A percentile compares a stretch with the other conserved stretches of the same genome.
phyloP scores from a whole-genome alignment of 2,329 filamentous ascomycete genomes.

The Zarea fungicola region DNA sequence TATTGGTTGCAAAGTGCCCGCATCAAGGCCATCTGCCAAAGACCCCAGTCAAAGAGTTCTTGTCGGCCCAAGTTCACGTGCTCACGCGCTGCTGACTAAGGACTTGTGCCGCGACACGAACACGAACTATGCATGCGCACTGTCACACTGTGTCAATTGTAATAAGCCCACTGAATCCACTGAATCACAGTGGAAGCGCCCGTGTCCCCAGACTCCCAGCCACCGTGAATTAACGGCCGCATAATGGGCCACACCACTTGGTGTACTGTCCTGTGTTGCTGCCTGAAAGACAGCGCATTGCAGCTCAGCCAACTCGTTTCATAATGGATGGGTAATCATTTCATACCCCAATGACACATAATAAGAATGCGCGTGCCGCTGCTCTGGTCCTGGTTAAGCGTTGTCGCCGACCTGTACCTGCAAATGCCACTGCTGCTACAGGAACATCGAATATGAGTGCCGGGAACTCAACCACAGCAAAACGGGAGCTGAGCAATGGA shows the following conservation, averaged over 20 bases:
- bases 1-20: neutral
- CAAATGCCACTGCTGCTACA: neutral
- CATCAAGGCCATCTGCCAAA: neutral
- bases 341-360: neutral
- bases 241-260: conserved; percentile 6
- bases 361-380: conserved; percentile 6
- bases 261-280: conserved; percentile 4
- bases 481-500: neutral
- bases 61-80: conserved; percentile 24
- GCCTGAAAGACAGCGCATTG: conserved; percentile 6
- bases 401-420: neutral
- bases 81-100: conserved; percentile 33
- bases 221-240: conserved; percentile 6
- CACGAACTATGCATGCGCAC: too few species aligned
- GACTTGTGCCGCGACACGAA: neutral
- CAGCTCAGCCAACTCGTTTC: neutral
- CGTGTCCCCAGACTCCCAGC: too few species aligned
- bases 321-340: neutral
- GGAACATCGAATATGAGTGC: neutral
- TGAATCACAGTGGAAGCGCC: too few species aligned
- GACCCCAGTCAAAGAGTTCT: conserved; percentile 13
- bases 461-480: neutral
- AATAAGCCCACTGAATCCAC: neutral
- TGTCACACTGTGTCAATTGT: neutral
- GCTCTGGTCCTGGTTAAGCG: conserved; percentile 1